Base-by-base conservation (phyloP, 306 rosid genomes). In the Cicer cuneatum region DNA sequence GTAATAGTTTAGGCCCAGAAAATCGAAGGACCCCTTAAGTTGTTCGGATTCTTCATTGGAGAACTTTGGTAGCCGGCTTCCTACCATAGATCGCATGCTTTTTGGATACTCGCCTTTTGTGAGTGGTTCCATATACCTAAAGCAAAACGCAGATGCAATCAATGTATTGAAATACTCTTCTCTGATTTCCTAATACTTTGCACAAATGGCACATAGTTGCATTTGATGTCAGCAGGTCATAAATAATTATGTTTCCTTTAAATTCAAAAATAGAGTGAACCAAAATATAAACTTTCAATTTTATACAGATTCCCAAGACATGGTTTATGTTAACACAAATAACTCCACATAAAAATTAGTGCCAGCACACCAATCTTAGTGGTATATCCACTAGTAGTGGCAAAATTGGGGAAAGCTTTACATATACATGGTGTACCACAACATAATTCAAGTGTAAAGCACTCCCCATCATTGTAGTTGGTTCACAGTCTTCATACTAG, bases 1-100 rank as follows among this genome's bases (percentile, higher is more conserved):
- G 71, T 81, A 81, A 68, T 81, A 81, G 74, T 81, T 81, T 71
- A 81, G 66, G 37, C 85, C 85, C 37, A 81, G 74, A 81, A 81
- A 81, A 76, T 81, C 78, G 38, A 71, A 81, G 4, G 85, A 81
- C 37, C 85, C 85, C 38, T 54, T 76, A 16, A 81, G 42, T 81
- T 63, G 81, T 57, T 58, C 8, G 69, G 71, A 48, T 65, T 81
- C 81, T 76, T 81, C 74, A 64, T 29, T 41, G 29, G 85, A 64
- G 71, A 81, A 75, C 52, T 71, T 4, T 1, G 81, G 85, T 15
- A 81, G 59, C 74, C 85, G 74, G 6, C 56, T 56, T 56, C 85
- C 81, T 15, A 76, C 69, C 78, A 76, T 21, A 57, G 85, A 46
- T 76, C 35, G 78, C 85, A 81, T 76, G 74, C 75, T 81, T 71